Evolutionary conservation across 1,284 basidiomycete genomes (phyloP).

Genomic region (Pseudozyma tsukubaensis): DNA sequence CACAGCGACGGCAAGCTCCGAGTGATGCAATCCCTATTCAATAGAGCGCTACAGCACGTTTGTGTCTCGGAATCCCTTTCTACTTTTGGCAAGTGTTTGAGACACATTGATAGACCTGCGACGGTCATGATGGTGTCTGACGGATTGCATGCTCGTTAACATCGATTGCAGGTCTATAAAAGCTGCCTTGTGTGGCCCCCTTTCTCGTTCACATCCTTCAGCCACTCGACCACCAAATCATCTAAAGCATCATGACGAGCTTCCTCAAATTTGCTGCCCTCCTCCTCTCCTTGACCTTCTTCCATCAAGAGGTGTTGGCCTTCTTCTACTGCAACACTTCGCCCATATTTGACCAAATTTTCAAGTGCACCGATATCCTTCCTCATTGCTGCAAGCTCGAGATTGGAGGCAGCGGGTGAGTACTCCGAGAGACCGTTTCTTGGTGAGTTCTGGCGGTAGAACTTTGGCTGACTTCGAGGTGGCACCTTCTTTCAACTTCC

Average conservation of each 20-base stretch:
- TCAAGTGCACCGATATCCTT: conserved; percentile 1
- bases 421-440: too few species aligned
- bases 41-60: too few species aligned
- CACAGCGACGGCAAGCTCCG: too few species aligned
- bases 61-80: too few species aligned
- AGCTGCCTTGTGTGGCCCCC: not conserved
- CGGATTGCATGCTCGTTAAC: too few species aligned
- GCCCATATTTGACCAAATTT: conserved; percentile 1
- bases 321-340: conserved; percentile 10
- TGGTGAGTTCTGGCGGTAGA: too few species aligned
- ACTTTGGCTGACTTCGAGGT: too few species aligned
- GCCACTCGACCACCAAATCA: not conserved
- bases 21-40: too few species aligned
- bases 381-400: conserved; percentile 12
- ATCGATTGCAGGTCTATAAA: not conserved
- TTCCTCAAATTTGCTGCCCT: not conserved
- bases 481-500: too few species aligned
- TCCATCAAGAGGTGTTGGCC: not conserved
- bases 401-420: not conserved
- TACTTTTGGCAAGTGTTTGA: too few species aligned
- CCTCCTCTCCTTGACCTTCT: not conserved
- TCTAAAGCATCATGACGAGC: not conserved
- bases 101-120: too few species aligned
- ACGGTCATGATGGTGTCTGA: too few species aligned
- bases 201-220: not conserved